Evolutionary conservation across 805 yeast genomes (phyloP).

Genomic region (Monosporozyma servazzii): DNA sequence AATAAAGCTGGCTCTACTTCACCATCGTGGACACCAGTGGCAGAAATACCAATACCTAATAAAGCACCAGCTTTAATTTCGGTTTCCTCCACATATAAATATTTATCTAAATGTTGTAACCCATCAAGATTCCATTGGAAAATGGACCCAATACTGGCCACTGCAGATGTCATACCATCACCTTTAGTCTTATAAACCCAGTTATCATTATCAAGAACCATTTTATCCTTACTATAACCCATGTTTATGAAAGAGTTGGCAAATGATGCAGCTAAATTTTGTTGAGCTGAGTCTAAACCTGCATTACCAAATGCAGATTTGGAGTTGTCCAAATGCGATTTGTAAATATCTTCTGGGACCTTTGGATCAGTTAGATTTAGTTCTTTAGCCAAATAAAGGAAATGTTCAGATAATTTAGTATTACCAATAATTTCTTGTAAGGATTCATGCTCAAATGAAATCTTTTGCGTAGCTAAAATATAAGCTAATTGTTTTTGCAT

Average conservation of each 20-base stretch:
- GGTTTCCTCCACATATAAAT: constrained; percentile 73
- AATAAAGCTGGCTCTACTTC: constrained; percentile 91
- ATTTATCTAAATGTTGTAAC: constrained; percentile 80
- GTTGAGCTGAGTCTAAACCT: constrained; percentile 82
- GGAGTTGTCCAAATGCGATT: constrained; percentile 74
- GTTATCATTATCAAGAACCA: constrained; percentile 64
- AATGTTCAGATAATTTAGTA: constrained; percentile 68
- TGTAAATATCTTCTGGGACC: constrained; percentile 90
- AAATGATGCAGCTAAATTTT: constrained; percentile 88
- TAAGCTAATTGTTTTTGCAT: constrained; percentile 87
- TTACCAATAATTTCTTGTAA: constrained; percentile 84
- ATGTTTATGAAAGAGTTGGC: constrained; percentile 86
- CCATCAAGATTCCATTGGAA: constrained; percentile 93
- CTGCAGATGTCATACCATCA: constrained; percentile 81
- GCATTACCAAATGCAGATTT: constrained; percentile 39
- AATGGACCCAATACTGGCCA: constrained; percentile 84
- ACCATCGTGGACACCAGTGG: constrained; percentile 81
- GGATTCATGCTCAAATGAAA: constrained; percentile 56
- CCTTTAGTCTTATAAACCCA: constrained; percentile 93
- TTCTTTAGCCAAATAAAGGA: constrained; percentile 71
- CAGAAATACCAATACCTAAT: constrained; percentile 87
- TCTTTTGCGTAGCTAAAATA: constrained; percentile 78
- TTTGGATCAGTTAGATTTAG: constrained; percentile 82
- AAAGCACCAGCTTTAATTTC: constrained; percentile 94
- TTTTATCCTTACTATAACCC: constrained; percentile 82